Evolutionary conservation across 768 basidiomycete species (phyloP).

Genomic region (Cystobasidium onofrii): DNA sequence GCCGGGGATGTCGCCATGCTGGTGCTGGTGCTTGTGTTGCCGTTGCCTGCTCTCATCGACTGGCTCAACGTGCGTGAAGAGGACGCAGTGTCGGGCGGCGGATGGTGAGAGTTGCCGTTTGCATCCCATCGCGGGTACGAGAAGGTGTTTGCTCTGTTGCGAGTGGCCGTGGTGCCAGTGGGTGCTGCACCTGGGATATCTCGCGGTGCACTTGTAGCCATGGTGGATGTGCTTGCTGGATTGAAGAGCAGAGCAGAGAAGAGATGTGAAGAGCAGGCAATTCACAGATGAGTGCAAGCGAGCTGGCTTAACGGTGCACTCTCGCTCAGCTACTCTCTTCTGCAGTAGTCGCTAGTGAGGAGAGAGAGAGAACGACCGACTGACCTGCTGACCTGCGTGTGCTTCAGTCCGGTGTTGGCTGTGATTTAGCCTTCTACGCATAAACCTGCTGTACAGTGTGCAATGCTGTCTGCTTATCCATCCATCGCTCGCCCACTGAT

Average conservation of each 20-base stretch:
- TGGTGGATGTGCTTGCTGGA: background rate
- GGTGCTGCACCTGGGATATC: conserved; percentile 14
- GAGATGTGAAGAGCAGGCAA: no score
- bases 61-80: no score
- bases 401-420: no score
- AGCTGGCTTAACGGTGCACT: no score
- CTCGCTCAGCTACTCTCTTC: no score
- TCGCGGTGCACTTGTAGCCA: background rate
- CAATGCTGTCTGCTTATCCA: no score
- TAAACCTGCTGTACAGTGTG: no score
- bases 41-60: no score
- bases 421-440: no score
- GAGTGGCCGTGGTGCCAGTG: background rate
- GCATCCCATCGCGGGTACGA: conserved; percentile 13
- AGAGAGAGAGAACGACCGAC: background rate
- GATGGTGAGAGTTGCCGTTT: conserved; percentile 24
- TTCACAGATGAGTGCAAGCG: no score
- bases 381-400: background rate
- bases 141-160: conserved; percentile 15
- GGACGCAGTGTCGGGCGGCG: background rate
- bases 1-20: background rate
- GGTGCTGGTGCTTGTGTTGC: background rate
- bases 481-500: no score
- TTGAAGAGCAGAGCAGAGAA: background rate
- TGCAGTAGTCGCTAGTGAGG: no score